Percentiles rank a stretch among this genome's conserved stretches.
phyloP scores from a whole-genome alignment of 176 grass and related monocot genomes.

The Saccharum officinarum region DNA sequence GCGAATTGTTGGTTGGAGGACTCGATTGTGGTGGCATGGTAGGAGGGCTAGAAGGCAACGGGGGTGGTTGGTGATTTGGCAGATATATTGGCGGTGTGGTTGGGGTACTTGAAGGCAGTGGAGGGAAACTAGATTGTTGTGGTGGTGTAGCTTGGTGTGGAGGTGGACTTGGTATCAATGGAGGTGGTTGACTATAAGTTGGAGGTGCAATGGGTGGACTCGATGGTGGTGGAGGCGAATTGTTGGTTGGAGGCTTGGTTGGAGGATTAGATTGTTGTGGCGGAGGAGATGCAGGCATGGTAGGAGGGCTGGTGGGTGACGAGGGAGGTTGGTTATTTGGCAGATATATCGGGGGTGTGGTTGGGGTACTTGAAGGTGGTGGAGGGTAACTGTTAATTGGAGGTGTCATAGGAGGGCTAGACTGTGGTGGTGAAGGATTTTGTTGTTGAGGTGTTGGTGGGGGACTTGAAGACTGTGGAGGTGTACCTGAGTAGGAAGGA shows the following conservation, averaged over 20 bases:
- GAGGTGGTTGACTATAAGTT: neutral
- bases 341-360: neutral
- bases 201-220: neutral
- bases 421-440: neutral
- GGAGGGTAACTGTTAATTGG: neutral
- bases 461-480: neutral
- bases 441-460: neutral
- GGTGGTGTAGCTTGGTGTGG: neutral
- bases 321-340: neutral
- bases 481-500: neutral
- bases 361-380: neutral
- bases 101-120: neutral
- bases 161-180: neutral
- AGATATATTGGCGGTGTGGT: neutral
- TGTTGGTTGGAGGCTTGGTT: neutral
- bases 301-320: neutral
- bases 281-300: neutral
- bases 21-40: too few relatives aligned
- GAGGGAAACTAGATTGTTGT: neutral
- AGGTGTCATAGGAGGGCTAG: neutral
- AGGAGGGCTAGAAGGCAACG: too few relatives aligned
- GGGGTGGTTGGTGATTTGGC: neutral
- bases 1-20: too few relatives aligned
- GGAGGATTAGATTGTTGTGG: neutral
- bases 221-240: neutral